Base-by-base conservation (phyloP, 2,329 filamentous ascomycete genomes). In the Aspergillus niger region DNA sequence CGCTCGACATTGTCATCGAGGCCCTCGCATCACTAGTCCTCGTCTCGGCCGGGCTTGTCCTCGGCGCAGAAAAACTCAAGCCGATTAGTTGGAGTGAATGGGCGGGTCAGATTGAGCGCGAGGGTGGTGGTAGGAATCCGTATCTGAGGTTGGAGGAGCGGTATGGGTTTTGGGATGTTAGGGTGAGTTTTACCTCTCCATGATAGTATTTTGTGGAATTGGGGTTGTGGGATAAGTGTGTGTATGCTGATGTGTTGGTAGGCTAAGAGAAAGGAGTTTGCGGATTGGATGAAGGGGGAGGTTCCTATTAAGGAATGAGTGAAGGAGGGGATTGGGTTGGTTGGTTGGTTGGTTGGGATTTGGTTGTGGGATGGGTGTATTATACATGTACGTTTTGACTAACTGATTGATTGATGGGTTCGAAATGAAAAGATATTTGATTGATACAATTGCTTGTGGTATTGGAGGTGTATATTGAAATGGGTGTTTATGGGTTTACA, bases 71-170 rank as follows among this genome's bases (percentile, higher is more conserved):
- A 11, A 86, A 87, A 48, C 82, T 98, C 64, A 89, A 91, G 74
- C 95, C 95, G 2, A 94, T 98, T 68, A 93, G 81, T 84, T 98
- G 73, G 91, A 96, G 82, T 82, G 90, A 63, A 84, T 95, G 78
- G 90, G 90, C 67, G 76, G 88, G 89, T 28, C 84, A 90, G 70
- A 86, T 89, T 38, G 87, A 91, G 71, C 88, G 86, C 74, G 86
- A 88, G 41, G 82, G 79, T 63, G 89, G 83, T 64, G 79, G 85
- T 11, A 89, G 90, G 15, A 97, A 96, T 72, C 92, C 93, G 5
- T 98, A 93, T 75, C 83, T 81, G 53, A 82, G 86, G 49, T 76
- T 97, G 62, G 94, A 98, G 78, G 89, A 91, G 61, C 82, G 95
- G 67, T 86, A 88, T 50, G 89, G 91, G 1, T 99, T 98, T 71